phyloP scores from a whole-genome alignment of 345 rosid genomes.

The Citrus cavaleriei region DNA sequence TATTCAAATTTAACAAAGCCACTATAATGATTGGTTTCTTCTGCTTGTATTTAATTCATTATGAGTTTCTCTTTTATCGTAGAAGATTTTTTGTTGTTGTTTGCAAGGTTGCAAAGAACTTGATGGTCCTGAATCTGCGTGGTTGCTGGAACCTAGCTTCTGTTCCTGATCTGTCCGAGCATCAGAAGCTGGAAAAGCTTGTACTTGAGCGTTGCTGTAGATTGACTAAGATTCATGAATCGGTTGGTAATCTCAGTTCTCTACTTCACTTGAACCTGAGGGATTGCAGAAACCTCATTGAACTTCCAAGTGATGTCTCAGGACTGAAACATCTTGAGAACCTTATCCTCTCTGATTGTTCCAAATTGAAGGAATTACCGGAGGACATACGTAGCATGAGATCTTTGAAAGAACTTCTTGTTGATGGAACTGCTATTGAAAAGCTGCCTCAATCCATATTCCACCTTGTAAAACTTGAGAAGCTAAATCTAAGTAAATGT shows the following conservation, averaged over 20 bases:
- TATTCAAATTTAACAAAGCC: background rate
- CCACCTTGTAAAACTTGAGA: slow-evolving; percentile 39
- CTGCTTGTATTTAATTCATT: background rate
- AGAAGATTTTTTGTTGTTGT: background rate
- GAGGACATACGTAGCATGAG: slow-evolving; percentile 35
- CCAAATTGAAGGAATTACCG: slow-evolving; percentile 35
- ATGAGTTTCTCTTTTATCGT: background rate
- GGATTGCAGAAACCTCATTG: slow-evolving; percentile 30
- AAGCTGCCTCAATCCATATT: slow-evolving; percentile 42
- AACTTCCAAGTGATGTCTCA: slow-evolving; percentile 38
- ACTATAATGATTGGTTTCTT: background rate
- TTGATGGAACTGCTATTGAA: slow-evolving; percentile 36
- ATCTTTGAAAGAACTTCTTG: slow-evolving; percentile 41
- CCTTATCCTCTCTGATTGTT: slow-evolving; percentile 39
- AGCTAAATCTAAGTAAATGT: slow-evolving; percentile 34
- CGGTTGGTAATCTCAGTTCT: slow-evolving; percentile 31
- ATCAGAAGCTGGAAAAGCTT: slow-evolving; percentile 35
- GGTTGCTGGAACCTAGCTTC: slow-evolving; percentile 29
- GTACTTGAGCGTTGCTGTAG: slow-evolving; percentile 28
- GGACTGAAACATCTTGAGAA: slow-evolving; percentile 39
- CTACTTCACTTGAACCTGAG: slow-evolving; percentile 37
- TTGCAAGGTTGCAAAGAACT: slow-evolving; percentile 33
- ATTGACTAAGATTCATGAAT: slow-evolving; percentile 31
- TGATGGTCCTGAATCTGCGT: slow-evolving; percentile 42
- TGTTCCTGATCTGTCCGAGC: slow-evolving; percentile 41